phyloP scores from a whole-genome alignment of 2,329 filamentous ascomycete species.

The Fusarium sp. region DNA sequence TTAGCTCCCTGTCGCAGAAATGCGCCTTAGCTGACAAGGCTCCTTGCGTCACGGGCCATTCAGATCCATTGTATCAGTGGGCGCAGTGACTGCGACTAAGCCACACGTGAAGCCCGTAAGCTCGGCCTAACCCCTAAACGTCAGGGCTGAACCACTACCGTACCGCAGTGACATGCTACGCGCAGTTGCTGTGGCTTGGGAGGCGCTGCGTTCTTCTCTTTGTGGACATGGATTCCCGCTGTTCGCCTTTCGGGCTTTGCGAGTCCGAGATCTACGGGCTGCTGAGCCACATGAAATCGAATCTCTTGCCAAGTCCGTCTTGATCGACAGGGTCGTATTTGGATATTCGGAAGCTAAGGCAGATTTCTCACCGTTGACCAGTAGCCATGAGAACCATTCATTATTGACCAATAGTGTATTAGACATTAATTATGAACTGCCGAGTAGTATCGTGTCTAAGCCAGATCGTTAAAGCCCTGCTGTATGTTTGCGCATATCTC shows the following conservation, averaged over 20 bases:
- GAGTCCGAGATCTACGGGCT: conserved; percentile 14
- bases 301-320: conserved; percentile 14
- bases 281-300: conserved; percentile 31
- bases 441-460: neutral
- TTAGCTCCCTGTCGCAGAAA: conserved; percentile 13
- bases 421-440: conserved; percentile 7
- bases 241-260: conserved; percentile 1
- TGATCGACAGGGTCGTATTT: conserved; percentile 26
- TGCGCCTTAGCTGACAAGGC: conserved; percentile 46
- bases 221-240: conserved; percentile 10
- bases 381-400: neutral
- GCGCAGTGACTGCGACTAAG: conserved; percentile 44
- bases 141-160: conserved; percentile 36
- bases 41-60: conserved; percentile 26
- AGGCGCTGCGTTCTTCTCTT: neutral
- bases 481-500: conserved; percentile 34
- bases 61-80: conserved; percentile 2
- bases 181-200: conserved; percentile 28
- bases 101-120: conserved; percentile 34
- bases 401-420: neutral
- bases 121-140: conserved; percentile 26
- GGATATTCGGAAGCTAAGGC: conserved; percentile 7
- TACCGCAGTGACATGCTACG: conserved; percentile 31
- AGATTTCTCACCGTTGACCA: conserved; percentile 15
- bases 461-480: conserved; percentile 33